phyloP scores from a whole-genome alignment of 345 rosid genomes.

The Crucihimalaya himalaica region DNA sequence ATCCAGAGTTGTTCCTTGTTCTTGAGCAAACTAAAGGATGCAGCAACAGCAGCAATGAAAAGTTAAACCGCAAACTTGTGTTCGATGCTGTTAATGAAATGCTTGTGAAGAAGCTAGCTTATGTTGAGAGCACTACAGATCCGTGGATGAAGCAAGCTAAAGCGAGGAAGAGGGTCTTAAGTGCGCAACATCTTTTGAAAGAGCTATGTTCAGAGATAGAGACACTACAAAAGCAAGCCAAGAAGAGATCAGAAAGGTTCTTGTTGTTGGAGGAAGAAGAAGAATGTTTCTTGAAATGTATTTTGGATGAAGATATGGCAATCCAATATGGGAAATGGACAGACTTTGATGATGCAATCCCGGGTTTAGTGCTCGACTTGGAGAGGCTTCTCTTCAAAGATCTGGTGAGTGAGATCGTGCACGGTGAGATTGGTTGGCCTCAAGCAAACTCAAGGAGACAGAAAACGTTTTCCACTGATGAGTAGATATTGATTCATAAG shows the following conservation, averaged over 20 bases:
- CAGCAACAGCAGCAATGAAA: conserved; percentile 47
- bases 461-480: conserved; percentile 49
- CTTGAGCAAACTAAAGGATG: conserved; percentile 88
- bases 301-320: conserved; percentile 64
- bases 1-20: conserved; percentile 85
- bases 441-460: conserved; percentile 49
- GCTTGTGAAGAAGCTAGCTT: conserved; percentile 57
- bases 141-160: conserved; percentile 54
- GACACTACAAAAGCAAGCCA: conserved; percentile 45
- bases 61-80: conserved; percentile 68
- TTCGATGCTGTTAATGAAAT: conserved; percentile 85
- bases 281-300: conserved; percentile 56
- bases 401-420: conserved; percentile 71
- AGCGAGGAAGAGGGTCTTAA: conserved; percentile 52
- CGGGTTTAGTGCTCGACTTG: conserved; percentile 60
- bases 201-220: conserved; percentile 76
- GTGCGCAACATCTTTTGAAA: conserved; percentile 77
- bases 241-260: conserved; percentile 45
- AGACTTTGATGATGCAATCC: conserved; percentile 48
- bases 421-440: conserved; percentile 50
- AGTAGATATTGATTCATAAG: conserved; percentile 24
- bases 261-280: conserved; percentile 47
- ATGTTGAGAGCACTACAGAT: conserved; percentile 40
- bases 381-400: conserved; percentile 88
- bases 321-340: conserved; percentile 58